Conservation (phyloP, 305 asterid genomes). For the Fraxinus sp. region DNA sequence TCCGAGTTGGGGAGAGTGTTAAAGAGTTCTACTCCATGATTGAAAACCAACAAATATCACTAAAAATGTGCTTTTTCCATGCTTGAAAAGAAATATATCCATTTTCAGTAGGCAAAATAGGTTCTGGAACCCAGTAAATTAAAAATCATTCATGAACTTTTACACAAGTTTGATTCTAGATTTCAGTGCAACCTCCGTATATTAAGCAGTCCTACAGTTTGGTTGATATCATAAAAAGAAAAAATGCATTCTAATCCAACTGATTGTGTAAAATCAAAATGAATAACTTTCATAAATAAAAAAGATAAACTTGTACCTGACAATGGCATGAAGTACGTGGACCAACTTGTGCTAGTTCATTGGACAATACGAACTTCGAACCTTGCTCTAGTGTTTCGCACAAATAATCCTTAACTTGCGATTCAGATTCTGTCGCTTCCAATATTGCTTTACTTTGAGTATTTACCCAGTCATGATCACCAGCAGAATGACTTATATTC, state of each 20-base stretch:
- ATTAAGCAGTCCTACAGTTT: background rate
- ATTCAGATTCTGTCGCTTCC: constrained; percentile 31
- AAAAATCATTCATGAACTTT: background rate
- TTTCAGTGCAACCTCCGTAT: background rate
- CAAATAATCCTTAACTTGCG: constrained; percentile 44
- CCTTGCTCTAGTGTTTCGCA: constrained; percentile 54
- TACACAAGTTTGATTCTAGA: background rate
- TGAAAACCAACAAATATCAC: background rate
- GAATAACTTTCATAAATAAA: background rate
- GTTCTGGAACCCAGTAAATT: background rate
- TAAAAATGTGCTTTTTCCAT: background rate
- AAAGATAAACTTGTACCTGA: constrained; percentile 52
- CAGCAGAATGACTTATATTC: constrained; percentile 21
- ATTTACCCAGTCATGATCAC: constrained; percentile 26
- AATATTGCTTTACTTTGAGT: constrained; percentile 27
- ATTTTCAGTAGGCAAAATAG: background rate
- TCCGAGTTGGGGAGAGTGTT: background rate
- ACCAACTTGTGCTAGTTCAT: constrained; percentile 67
- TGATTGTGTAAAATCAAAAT: background rate
- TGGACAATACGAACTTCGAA: constrained; percentile 41
- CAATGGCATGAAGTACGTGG: constrained; percentile 69
- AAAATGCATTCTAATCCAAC: background rate
- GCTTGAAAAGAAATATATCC: constrained; percentile 1
- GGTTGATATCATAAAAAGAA: background rate
- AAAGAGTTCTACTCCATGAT: background rate